phyloP scores from a whole-genome alignment of 2,329 filamentous ascomycete genomes.

The Cytospora schulzeri region DNA sequence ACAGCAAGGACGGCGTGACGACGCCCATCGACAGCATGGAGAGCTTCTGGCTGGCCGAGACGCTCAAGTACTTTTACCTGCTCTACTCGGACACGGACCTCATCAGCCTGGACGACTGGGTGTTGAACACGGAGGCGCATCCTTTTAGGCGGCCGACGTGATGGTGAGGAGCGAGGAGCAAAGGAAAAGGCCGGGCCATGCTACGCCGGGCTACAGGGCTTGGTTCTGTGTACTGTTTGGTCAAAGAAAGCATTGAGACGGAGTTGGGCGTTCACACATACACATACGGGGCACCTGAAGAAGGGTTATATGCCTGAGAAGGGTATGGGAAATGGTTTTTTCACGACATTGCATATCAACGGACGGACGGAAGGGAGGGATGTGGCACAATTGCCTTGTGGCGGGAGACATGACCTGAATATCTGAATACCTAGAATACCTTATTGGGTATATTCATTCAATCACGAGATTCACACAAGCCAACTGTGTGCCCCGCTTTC shows the following conservation, averaged over 20 bases:
- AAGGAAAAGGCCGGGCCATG: too few relatives aligned
- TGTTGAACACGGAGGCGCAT: conserved; percentile 66
- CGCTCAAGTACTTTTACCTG: conserved; percentile 89
- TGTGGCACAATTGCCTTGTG: background rate
- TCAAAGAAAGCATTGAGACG: conserved; percentile 14
- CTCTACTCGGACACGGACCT: conserved; percentile 70
- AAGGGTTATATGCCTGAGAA: too few relatives aligned
- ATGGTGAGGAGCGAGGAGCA: too few relatives aligned
- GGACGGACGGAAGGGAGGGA: background rate
- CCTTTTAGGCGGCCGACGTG: conserved; percentile 53
- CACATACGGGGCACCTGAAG: background rate
- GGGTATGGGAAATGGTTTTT: background rate
- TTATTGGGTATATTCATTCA: background rate
- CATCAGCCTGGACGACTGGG: conserved; percentile 70
- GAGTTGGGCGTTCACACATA: conserved; percentile 18
- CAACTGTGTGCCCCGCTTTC: background rate
- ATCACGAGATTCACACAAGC: too few relatives aligned
- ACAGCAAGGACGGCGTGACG: conserved; percentile 39
- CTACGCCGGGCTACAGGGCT: background rate
- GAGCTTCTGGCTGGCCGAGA: conserved; percentile 90
- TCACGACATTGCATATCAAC: conserved; percentile 19
- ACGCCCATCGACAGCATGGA: conserved; percentile 69
- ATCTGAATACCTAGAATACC: background rate
- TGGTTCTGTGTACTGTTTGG: background rate
- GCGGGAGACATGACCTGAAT: background rate